These are phyloP conservation scores for Diaporthe helianthi DNA, from an alignment of 2,329 filamentous ascomycete species.

Conservation along the genomic window DNA sequence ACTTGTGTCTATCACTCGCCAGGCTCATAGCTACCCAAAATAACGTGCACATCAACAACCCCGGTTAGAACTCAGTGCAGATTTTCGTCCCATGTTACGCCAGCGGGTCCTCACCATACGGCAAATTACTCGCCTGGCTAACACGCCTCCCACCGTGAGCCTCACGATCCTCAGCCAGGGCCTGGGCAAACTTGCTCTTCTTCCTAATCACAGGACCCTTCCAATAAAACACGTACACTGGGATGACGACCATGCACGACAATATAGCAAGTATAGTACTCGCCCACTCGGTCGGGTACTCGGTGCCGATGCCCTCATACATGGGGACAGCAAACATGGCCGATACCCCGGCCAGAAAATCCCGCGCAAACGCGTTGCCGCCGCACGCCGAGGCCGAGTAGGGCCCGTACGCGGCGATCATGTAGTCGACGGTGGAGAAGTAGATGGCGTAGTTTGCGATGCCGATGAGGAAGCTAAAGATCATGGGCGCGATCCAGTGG, in stretches of 20 bases:
- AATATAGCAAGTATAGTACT: conserved; percentile 60
- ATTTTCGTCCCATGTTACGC: no score
- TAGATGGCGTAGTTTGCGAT: conserved; percentile 70
- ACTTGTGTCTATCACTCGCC: no score
- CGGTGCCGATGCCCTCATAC: conserved; percentile 52
- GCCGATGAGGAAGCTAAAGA: conserved; percentile 66
- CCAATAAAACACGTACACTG: conserved; percentile 63
- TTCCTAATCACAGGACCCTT: conserved; percentile 60
- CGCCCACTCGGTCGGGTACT: conserved; percentile 57
- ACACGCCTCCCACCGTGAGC: background rate
- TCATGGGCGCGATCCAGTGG: conserved; percentile 68
- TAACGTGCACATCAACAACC: no score
- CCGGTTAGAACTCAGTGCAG: no score
- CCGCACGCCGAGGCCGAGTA: conserved; percentile 72
- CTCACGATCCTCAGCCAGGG: background rate
- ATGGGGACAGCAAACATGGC: conserved; percentile 66
- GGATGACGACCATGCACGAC: conserved; percentile 56
- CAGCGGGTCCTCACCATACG: conserved; percentile 6
- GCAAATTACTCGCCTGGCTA: background rate
- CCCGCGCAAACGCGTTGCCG: conserved; percentile 65
- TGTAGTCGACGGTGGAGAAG: conserved; percentile 73
- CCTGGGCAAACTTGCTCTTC: conserved; percentile 56
- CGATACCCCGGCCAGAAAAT: conserved; percentile 69
- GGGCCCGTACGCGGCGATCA: conserved; percentile 71
- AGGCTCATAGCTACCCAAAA: no score